phyloP scores from a whole-genome alignment of 1,284 basidiomycete genomes.

The Tilletia horrida region DNA sequence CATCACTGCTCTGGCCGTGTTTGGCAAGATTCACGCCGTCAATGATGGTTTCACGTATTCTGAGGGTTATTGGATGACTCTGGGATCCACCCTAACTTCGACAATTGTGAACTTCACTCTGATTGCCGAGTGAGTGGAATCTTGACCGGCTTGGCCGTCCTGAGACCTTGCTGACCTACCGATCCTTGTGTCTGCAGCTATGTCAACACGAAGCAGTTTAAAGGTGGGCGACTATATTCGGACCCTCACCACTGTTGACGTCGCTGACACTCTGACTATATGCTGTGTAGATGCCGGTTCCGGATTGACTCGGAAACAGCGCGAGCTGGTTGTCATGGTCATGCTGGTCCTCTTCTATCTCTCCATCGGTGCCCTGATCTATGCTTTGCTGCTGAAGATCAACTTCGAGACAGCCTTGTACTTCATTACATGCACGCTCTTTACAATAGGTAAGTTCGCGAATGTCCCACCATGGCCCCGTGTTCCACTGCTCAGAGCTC shows the following conservation, averaged over 20 bases:
- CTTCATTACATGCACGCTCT: conserved; percentile 66
- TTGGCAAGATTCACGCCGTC: conserved; percentile 66
- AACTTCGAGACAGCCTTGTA: conserved; percentile 62
- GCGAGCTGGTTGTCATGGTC: conserved; percentile 59
- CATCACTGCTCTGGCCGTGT: conserved; percentile 63
- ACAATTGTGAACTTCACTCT: conserved; percentile 69
- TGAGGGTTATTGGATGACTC: conserved; percentile 71
- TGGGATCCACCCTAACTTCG: conserved; percentile 71
- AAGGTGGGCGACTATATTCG: conserved; percentile 22
- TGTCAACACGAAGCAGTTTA: conserved; percentile 64
- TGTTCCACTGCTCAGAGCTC: not conserved
- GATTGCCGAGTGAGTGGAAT: conserved; percentile 59
- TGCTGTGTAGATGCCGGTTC: conserved; percentile 59
- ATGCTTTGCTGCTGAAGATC: conserved; percentile 30
- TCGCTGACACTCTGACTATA: not conserved
- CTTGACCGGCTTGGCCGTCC: not conserved
- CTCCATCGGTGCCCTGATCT: conserved; percentile 57
- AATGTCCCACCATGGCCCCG: not conserved
- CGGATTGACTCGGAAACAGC: conserved; percentile 74
- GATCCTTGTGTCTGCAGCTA: conserved; percentile 21
- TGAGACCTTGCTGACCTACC: not conserved
- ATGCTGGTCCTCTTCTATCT: conserved; percentile 63
- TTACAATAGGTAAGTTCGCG: conserved; percentile 58
- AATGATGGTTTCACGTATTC: conserved; percentile 60
- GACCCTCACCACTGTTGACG: not conserved